A percentile compares a stretch with the other conserved stretches of the same genome.
Conservation (phyloP, 139 green algal species). For the Chlamydomonas incerta region DNA sequence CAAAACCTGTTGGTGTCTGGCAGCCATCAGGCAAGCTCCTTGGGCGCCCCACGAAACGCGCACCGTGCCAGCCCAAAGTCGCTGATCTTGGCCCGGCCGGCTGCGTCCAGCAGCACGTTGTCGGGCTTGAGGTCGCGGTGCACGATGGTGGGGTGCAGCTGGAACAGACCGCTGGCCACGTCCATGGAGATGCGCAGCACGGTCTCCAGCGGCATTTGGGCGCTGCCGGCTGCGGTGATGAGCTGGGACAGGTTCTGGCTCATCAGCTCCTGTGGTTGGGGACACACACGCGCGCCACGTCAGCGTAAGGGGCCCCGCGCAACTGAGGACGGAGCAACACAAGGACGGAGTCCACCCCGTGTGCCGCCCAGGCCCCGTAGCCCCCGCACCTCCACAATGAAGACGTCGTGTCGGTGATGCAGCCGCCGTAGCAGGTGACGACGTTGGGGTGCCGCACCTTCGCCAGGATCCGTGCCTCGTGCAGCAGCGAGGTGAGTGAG, state of each 20-base stretch:
- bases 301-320: too few relatives aligned
- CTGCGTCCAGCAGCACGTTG: constrained; percentile 86
- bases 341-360: too few relatives aligned
- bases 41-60: too few relatives aligned
- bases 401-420: not conserved
- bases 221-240: not conserved
- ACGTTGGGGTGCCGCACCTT: not conserved
- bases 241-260: not conserved
- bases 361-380: too few relatives aligned
- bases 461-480: constrained; percentile 25
- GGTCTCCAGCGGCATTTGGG: not conserved
- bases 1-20: too few relatives aligned
- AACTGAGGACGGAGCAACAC: too few relatives aligned
- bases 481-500: not conserved
- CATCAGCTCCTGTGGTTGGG: constrained; percentile 9
- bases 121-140: constrained; percentile 87
- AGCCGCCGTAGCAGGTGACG: constrained; percentile 9
- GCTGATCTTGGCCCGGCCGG: constrained; percentile 41
- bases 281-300: too few relatives aligned
- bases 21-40: too few relatives aligned
- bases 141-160: constrained; percentile 81
- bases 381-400: constrained; percentile 24
- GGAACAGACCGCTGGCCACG: constrained; percentile 54
- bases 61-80: constrained; percentile 54
- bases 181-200: not conserved